Conservation (phyloP, 495 filamentous ascomycete species). For the Viridothelium virens region DNA sequence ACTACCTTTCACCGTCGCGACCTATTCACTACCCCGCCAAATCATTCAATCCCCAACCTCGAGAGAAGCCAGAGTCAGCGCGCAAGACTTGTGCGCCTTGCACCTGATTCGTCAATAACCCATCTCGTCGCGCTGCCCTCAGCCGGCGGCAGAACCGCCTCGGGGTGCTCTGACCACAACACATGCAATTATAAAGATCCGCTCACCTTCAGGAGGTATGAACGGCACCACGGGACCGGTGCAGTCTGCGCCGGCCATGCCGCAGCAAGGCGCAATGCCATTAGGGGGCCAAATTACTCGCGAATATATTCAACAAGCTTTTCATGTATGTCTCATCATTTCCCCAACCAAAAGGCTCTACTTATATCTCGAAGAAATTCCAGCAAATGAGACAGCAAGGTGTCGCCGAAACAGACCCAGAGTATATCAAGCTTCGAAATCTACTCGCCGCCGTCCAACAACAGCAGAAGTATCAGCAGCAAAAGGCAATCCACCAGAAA, state of each 20-base stretch:
- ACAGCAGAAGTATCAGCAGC: constrained; percentile 48
- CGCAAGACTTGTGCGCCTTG: background rate
- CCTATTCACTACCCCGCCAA: constrained; percentile 4
- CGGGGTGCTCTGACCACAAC: background rate
- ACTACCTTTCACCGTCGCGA: background rate
- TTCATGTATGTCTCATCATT: background rate
- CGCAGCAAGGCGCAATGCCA: constrained; percentile 57
- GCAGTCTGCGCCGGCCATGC: constrained; percentile 50
- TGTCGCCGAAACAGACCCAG: constrained; percentile 66
- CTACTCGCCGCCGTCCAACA: constrained; percentile 60
- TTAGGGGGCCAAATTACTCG: constrained; percentile 45
- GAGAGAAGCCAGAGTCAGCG: background rate
- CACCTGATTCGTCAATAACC: background rate
- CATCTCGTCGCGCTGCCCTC: background rate
- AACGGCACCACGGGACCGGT: constrained; percentile 5
- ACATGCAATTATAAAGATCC: background rate
- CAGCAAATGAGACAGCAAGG: constrained; percentile 72
- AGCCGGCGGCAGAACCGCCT: background rate
- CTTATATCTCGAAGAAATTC: constrained; percentile 52
- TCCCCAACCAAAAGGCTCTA: background rate
- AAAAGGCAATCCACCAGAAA: constrained; percentile 44
- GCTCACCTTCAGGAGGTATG: background rate
- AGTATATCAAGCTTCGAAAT: constrained; percentile 64
- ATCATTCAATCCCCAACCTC: background rate
- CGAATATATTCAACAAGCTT: constrained; percentile 11